These are phyloP conservation scores for Schizochytrium sp. DNA, from an alignment of 108 stramenopile genomes.

Conservation along the genomic window DNA sequence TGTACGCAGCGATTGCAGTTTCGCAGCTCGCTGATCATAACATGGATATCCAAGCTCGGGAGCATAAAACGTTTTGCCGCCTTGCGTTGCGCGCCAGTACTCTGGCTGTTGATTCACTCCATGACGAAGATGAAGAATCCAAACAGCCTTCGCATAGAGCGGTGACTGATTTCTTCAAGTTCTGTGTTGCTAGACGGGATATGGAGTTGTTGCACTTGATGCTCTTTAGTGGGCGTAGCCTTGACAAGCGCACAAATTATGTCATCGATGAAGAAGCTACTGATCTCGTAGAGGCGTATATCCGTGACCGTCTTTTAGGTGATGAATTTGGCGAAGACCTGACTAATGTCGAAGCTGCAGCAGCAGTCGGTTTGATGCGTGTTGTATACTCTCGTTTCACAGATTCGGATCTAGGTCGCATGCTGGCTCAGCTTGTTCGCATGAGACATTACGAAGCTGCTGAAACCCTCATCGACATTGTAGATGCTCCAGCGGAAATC, in stretches of 20 bases:
- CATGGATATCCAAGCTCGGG: background rate
- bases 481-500: background rate
- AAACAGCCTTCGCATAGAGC: background rate
- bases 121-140: background rate
- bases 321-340: background rate
- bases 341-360: background rate
- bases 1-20: background rate
- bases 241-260: background rate
- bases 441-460: conserved; percentile 15
- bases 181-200: background rate
- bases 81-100: conserved; percentile 39
- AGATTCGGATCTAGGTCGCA: background rate
- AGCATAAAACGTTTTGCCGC: background rate
- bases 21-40: background rate
- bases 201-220: conserved; percentile 13
- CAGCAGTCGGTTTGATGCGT: background rate
- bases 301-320: background rate
- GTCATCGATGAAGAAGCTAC: background rate
- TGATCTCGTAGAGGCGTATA: background rate
- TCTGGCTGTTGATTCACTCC: background rate
- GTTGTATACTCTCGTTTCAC: background rate
- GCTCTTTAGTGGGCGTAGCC: conserved; percentile 7
- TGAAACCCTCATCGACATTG: background rate
- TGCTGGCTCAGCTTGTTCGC: background rate
- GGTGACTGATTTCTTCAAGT: background rate